Base-by-base conservation (phyloP, 2,329 filamentous ascomycete species). In the Cytospora paraplurivora region DNA sequence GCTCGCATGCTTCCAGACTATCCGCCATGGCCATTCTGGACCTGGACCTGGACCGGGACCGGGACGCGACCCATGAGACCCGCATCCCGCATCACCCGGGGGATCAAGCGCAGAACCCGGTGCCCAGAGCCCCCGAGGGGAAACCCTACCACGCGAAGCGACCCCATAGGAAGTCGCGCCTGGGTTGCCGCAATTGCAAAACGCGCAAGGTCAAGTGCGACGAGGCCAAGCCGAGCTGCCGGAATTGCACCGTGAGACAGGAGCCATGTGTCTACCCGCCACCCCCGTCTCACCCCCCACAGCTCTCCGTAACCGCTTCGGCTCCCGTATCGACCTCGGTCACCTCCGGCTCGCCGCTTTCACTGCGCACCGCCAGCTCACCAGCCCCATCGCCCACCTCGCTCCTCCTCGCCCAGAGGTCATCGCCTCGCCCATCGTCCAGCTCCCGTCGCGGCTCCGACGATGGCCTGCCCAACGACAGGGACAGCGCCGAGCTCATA, bases 151-250 rank as follows among this genome's bases (percentile, higher is more conserved):
- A 79, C 62, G 66, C 77, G 56, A 86, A 85, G 70, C 77, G 82
- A 12, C 81, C 82, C 55, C 83, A 86, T 71, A 81, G 76, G 67
- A 86, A 86, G 71, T 84, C 82, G 1, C 75, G 83, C 35, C 74
- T 76, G 2, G 83, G 82, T 7, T 86, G 83, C 68, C 75, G 74
- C 66, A 82, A 80, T 69, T 86, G 83, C 76, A 86, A 85, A 72
- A 71, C 72, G 17, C 79, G 83, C 61, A 84, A 82, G 71, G 80
- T 83, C 60, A 85, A 83, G 72, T 85, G 83, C 72, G 80, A 83
- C 65, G 82, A 86, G 69, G 75, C 68, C 6, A 78, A 76, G 34
- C 84, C 84, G 0, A 69, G 74, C 3, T 86, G 83, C 68, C 77
- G 77, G 49, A 76, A 78, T 35, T 86, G 84, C 70, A 76, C 72